Conservation (phyloP, 371 early-diverging fungal species). For the Mycotypha africana region DNA sequence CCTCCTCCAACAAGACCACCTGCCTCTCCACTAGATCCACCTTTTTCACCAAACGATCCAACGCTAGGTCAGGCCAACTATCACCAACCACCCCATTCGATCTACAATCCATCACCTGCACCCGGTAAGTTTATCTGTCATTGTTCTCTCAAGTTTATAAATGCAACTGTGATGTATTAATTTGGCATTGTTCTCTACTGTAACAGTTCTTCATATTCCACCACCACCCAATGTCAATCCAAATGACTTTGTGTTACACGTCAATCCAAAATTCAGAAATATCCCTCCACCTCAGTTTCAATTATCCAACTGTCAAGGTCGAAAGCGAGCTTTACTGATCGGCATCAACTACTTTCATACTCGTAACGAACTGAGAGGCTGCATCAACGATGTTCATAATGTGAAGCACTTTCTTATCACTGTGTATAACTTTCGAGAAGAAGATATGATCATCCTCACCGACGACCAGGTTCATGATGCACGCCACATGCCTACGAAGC, state of each 20-base stretch:
- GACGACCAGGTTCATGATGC: constrained; percentile 74
- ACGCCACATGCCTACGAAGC: constrained; percentile 64
- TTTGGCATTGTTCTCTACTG: background rate
- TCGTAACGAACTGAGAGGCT: constrained; percentile 62
- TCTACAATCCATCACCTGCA: constrained; percentile 13
- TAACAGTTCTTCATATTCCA: constrained; percentile 2
- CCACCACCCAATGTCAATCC: background rate
- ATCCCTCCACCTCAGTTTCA: constrained; percentile 40
- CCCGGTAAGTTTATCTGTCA: constrained; percentile 1
- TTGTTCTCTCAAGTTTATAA: background rate
- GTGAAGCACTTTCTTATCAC: constrained; percentile 64
- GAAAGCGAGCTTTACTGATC: constrained; percentile 22
- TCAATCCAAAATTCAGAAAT: constrained; percentile 11
- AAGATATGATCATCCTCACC: constrained; percentile 74
- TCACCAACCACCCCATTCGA: constrained; percentile 19
- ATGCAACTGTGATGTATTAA: too few species aligned
- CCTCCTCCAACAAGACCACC: background rate
- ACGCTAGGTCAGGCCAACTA: constrained; percentile 19
- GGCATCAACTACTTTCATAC: constrained; percentile 60
- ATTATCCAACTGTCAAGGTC: constrained; percentile 59
- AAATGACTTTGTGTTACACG: constrained; percentile 6
- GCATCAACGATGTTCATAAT: constrained; percentile 88
- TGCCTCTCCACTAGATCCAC: constrained; percentile 18
- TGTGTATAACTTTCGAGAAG: constrained; percentile 58
- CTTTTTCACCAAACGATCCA: constrained; percentile 15